A percentile compares a stretch with the other conserved stretches of the same genome.
Evolutionary conservation across 768 basidiomycete genomes (phyloP).

Genomic region (Mycena vitilis): DNA sequence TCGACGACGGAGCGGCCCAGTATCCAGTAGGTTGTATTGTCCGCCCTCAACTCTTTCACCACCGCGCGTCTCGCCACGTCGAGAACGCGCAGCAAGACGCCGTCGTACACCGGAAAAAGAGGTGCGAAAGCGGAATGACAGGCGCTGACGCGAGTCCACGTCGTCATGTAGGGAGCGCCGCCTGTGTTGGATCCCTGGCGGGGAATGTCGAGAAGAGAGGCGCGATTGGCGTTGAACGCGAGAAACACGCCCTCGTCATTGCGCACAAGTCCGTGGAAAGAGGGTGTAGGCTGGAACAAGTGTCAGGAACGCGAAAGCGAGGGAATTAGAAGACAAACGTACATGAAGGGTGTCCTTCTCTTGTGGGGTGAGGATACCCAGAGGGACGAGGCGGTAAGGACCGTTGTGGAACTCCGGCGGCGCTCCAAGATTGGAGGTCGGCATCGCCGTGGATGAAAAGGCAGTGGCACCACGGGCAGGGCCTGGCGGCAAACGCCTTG

Average conservation of each 20-base stretch:
- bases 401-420: constrained; percentile 4
- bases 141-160: neutral
- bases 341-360: constrained; percentile 8
- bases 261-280: constrained; percentile 7
- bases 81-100: constrained; percentile 5
- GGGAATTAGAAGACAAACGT: neutral
- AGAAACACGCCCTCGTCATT: constrained; percentile 10
- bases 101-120: constrained; percentile 2
- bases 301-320: neutral
- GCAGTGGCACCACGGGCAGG: neutral
- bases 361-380: neutral
- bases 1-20: neutral
- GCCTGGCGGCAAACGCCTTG: constrained; percentile 1
- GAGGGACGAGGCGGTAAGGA: constrained; percentile 6
- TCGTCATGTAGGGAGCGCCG: neutral
- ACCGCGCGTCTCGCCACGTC: neutral
- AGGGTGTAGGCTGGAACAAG: neutral
- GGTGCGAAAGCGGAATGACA: constrained; percentile 1
- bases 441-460: neutral
- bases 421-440: constrained; percentile 9
- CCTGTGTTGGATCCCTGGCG: neutral
- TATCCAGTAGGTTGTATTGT: neutral
- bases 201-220: constrained; percentile 6
- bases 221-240: constrained; percentile 9
- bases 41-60: neutral